These are phyloP conservation scores for Botrytis paeoniae DNA, from an alignment of 2,329 filamentous ascomycete genomes.

Conservation along the genomic window DNA sequence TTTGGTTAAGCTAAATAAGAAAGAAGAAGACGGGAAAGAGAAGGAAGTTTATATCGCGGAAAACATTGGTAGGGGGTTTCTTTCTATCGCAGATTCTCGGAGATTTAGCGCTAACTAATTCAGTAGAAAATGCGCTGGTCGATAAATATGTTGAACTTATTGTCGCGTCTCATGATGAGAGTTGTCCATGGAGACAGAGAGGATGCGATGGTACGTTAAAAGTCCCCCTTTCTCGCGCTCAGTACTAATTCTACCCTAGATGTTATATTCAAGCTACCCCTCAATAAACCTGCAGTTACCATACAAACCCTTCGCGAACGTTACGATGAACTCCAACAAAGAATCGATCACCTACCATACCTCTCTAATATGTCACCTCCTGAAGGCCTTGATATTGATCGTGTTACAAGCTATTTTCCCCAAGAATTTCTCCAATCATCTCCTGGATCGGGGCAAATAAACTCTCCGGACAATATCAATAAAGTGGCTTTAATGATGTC, in stretches of 20 bases:
- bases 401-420: conserved; percentile 50
- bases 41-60: conserved; percentile 53
- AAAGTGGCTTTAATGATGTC: conserved; percentile 65
- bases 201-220: conserved; percentile 73
- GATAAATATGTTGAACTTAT: conserved; percentile 74
- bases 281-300: conserved; percentile 59
- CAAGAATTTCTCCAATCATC: conserved; percentile 44
- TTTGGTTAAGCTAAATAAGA: conserved; percentile 71
- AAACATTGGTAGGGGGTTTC: conserved; percentile 53
- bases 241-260: conserved; percentile 42
- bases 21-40: conserved; percentile 55
- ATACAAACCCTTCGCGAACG: conserved; percentile 58
- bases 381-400: conserved; percentile 49
- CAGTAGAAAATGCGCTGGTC: conserved; percentile 62
- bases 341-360: conserved; percentile 58
- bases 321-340: conserved; percentile 59
- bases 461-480: conserved; percentile 43
- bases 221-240: conserved; percentile 33
- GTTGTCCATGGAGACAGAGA: conserved; percentile 80
- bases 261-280: conserved; percentile 57
- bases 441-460: not conserved
- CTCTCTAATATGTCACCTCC: conserved; percentile 57
- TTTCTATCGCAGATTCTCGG: conserved; percentile 15
- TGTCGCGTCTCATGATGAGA: conserved; percentile 70
- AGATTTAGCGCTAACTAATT: conserved; percentile 31